Base-by-base conservation (phyloP, 129 eudicot genomes). In the Gnaphalium uliginosum region DNA sequence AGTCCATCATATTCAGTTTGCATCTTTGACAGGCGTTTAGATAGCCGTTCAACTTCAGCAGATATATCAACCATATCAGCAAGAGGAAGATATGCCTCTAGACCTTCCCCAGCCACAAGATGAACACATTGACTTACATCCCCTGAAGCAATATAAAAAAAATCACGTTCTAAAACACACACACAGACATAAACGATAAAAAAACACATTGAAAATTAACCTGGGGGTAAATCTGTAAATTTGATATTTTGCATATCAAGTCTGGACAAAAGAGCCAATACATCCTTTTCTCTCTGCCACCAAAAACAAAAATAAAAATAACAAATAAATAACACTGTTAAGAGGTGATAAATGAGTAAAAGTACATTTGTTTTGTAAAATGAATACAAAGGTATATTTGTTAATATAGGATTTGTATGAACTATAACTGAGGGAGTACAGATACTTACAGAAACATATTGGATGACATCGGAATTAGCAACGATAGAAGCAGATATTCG, bases 61-160 rank as follows among this genome's bases (percentile, higher is more conserved):
- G 99, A 87, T 46, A 95, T 84, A 80, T 95, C 99, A 4, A 95
- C 97, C 99, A 95, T 89, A 69, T 87, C 97, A 48, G 96, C 93
- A 69, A 95, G 99, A 23, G 99, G 99, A 78, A 95, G 97, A 76
- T 95, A 95, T 15, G 99, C 96, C 80, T 95, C 99, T 69, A 95
- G 89, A 21, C 99, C 99, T 77, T 95, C 99, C 71, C 97, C 87
- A 2, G 97, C 99, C 67, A 95, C 99, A 67, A 95, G 85, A 84
- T 95, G 99, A 24, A 95, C 96, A 58, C 90, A 89, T 76, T 87
- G 92, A 81, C 82, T 91, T 32, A 85, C 99, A 83, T 91, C 92
- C 33, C 72, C 99, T 95, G 87, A 22, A 75, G n/a, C 83, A 73
- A 58, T 24, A 18, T 24, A 4, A 17, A 25, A 69, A 27, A 33